Base-by-base conservation (phyloP, 495 filamentous ascomycete species). In the Oidiodendron maius region DNA sequence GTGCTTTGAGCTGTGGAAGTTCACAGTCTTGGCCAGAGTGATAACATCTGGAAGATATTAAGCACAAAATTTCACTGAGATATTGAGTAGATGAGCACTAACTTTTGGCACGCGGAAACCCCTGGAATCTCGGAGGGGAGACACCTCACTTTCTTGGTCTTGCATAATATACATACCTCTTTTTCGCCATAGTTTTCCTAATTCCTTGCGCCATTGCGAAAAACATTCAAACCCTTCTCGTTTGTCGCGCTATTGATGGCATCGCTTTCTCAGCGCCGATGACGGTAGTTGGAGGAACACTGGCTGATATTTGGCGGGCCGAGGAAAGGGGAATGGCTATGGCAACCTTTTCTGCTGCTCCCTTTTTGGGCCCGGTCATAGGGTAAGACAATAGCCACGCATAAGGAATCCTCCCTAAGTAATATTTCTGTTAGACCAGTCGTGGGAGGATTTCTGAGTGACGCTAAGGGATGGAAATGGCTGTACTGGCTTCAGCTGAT, bases 401-500 rank as follows among this genome's bases (percentile, higher is more conserved):
- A 6, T 38, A 16, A 6, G 13, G 13, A 38, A n/a, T 18, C 20
- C 4, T 38, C 35, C 20, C 35, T 38, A 4, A 4, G 13, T n/a
- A 9, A 34, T 9, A n/a, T 34, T n/a, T 26, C 44, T 4, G 77
- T 77, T 50, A 80, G 80, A 52, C 87, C 87, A 9, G 74, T 94
- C 5, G 72, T 82, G 20, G 87, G 88, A 62, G 88, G 88, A 35
- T 89, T 81, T 63, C 65, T 93, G 4, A 71, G 72, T 11, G 82
- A 87, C 54, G 74, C 74, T 3, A 66, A 68, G 0, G 84, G 83
- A 43, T 94, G 88, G 88, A 70, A 84, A 48, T 94, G 87, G 87
- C 71, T 91, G 2, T 91, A 90, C 70, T 91, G 86, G 86, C 71
- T 91, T 47, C 84, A 87, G 46, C 65, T 89, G 15, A 91, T 91